phyloP scores from a whole-genome alignment of 2,329 filamentous ascomycete species.

The Scedosporium apiospermum region DNA sequence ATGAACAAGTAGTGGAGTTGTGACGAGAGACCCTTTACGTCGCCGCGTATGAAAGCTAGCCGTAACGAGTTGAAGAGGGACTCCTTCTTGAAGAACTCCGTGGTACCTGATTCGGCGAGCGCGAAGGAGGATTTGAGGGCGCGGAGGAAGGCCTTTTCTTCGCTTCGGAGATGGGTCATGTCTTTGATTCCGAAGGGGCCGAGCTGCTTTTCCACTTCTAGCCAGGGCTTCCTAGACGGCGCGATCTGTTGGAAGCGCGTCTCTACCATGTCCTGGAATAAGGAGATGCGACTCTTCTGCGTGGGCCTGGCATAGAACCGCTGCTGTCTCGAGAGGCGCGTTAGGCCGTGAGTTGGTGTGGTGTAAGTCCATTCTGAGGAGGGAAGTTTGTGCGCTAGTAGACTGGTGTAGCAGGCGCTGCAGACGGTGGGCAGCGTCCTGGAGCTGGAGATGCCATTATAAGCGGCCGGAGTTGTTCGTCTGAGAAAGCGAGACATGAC shows the following conservation, averaged over 20 bases:
- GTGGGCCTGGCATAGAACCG: constrained; percentile 11
- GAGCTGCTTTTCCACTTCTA: constrained; percentile 8
- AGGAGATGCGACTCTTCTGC: not conserved
- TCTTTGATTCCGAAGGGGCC: constrained; percentile 15
- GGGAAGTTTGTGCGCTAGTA: constrained; percentile 20
- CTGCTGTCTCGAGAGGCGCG: not conserved
- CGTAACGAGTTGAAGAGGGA: constrained; percentile 49
- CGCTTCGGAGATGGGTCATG: constrained; percentile 30
- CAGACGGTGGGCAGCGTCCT: not conserved
- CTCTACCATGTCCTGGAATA: constrained; percentile 10
- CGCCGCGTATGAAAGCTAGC: constrained; percentile 46
- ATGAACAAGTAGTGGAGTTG: constrained; percentile 62
- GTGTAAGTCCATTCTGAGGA: constrained; percentile 35
- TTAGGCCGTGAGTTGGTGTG: not conserved
- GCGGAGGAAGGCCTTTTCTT: constrained; percentile 35
- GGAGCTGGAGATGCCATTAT: not conserved
- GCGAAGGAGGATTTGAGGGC: constrained; percentile 34
- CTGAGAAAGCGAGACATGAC: constrained; percentile 5
- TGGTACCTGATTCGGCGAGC: constrained; percentile 29
- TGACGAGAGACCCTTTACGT: constrained; percentile 38
- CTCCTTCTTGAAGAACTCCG: constrained; percentile 27
- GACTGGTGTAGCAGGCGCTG: not conserved
- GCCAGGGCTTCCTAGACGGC: constrained; percentile 8
- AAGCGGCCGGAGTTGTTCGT: not conserved
- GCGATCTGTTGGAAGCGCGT: constrained; percentile 8